Conservation (phyloP, 1,139 yeast genomes). For the Candida dubliniensis region DNA sequence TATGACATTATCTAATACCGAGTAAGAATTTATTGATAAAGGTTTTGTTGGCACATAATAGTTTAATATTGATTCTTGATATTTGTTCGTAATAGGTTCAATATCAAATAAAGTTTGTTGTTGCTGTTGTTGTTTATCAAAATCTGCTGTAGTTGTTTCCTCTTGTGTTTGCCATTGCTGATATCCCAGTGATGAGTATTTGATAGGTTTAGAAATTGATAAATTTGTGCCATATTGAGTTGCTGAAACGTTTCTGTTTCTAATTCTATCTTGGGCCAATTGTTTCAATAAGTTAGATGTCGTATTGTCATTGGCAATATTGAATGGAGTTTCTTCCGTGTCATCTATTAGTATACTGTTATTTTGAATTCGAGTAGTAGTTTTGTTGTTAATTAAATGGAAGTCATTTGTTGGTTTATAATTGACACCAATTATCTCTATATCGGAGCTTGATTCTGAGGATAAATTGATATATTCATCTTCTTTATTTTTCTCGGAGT, state of each 20-base stretch:
- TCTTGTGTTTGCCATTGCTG: not conserved
- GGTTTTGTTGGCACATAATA: conserved; percentile 20
- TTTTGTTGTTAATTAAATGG: conserved; percentile 11
- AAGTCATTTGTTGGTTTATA: conserved; percentile 13
- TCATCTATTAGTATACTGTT: conserved; percentile 12
- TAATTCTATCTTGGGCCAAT: conserved; percentile 4
- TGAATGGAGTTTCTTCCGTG: conserved; percentile 1
- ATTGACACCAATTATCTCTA: conserved; percentile 12
- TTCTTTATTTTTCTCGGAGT: not conserved
- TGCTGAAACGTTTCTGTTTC: not conserved
- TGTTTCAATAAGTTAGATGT: conserved; percentile 4
- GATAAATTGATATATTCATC: not conserved
- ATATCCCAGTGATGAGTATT: not conserved
- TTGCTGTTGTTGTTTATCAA: not conserved
- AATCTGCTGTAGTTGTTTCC: not conserved
- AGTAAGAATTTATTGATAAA: conserved; percentile 16
- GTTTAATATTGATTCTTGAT: conserved; percentile 19
- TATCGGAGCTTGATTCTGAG: conserved; percentile 8
- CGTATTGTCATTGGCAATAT: not conserved
- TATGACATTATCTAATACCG: conserved; percentile 19
- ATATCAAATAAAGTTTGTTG: conserved; percentile 3
- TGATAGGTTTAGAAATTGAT: conserved; percentile 11
- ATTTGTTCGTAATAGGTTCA: conserved; percentile 7
- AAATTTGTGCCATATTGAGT: conserved; percentile 16
- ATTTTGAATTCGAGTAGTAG: conserved; percentile 5